phyloP scores from a whole-genome alignment of 2,329 filamentous ascomycete genomes.

The Pseudocercospora cruenta region DNA sequence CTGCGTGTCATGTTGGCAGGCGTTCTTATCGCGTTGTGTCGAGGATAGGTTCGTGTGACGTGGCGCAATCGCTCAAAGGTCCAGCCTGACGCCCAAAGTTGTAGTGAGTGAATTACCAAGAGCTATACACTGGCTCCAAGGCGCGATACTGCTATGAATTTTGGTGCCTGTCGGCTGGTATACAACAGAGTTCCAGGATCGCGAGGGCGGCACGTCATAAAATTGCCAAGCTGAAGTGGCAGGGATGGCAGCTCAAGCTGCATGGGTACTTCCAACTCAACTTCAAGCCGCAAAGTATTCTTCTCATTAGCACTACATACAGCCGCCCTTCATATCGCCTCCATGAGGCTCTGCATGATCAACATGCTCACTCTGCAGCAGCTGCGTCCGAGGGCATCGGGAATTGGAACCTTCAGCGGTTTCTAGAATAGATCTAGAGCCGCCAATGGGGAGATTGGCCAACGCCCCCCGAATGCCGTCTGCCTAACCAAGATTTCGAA shows the following conservation, averaged over 20 bases:
- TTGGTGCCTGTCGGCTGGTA: not conserved
- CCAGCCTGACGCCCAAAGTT: not conserved
- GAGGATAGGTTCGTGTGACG: not conserved
- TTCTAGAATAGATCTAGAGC: not conserved
- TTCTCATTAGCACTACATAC: no score
- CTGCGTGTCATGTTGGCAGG: conserved; percentile 50
- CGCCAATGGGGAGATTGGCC: no score
- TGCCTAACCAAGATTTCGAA: no score
- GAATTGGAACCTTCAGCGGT: not conserved
- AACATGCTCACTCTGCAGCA: no score
- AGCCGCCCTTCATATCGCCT: no score
- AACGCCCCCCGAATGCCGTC: no score
- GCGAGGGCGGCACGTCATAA: not conserved
- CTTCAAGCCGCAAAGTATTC: no score
- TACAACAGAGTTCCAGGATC: not conserved
- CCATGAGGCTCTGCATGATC: no score
- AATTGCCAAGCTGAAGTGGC: not conserved
- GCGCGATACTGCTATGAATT: not conserved
- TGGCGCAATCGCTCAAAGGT: not conserved
- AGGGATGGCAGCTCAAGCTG: not conserved
- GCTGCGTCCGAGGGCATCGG: not conserved
- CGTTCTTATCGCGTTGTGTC: not conserved
- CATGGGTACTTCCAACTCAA: no score
- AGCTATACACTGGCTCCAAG: not conserved
- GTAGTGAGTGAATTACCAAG: not conserved